Evolutionary conservation across 1,284 basidiomycete species (phyloP), one percentile per base, ranked within the genome.

Genomic region (Apiotrichum gamsii): DNA sequence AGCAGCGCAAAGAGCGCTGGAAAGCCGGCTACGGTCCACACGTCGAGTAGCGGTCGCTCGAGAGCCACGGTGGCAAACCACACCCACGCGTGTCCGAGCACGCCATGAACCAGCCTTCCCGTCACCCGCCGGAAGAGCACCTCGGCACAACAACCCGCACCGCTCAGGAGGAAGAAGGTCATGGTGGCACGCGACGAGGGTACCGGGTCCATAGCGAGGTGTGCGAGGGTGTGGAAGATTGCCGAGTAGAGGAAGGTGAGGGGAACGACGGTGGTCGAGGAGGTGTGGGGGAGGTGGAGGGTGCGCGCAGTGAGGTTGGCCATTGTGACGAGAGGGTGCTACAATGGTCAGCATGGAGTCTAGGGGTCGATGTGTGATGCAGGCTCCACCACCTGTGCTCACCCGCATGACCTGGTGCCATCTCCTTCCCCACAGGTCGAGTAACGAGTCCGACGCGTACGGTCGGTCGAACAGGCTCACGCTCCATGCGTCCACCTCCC

Each of bases 371-470:
- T n/a, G 11, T 8, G n/a, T n/a, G n/a, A n/a, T n/a, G n/a, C n/a
- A n/a, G n/a, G n/a, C n/a, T n/a, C n/a, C n/a, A n/a, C 9, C 2
- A 16, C 8, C 3, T 28, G 15, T 11, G 10, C 31, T 20, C 10
- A 40, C 31, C 20, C 29, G 18, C 21, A 51, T 19, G 11, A 49
- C 49, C 58, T 67, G 63, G 53, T 71, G 69, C 69, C 69, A 71
- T 38, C 69, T 40, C 39, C 52, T 56, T 2, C 69, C 66, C 69
- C 69, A 71, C 29, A 69, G 54, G 18, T 69, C 62, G 35, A 66
- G 41, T 31, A 71, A 21, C 45, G 64, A 66, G 40, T 63, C 64
- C 5, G 61, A 54, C 28, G 35, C 43, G 40, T 59, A 57, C 0
- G 67, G 66, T 23, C 41, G 35, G 40, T 65, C 56, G 35, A 68